These are phyloP conservation scores for Eremomyces bilateralis DNA, from an alignment of 495 filamentous ascomycete species.

Conservation along the genomic window DNA sequence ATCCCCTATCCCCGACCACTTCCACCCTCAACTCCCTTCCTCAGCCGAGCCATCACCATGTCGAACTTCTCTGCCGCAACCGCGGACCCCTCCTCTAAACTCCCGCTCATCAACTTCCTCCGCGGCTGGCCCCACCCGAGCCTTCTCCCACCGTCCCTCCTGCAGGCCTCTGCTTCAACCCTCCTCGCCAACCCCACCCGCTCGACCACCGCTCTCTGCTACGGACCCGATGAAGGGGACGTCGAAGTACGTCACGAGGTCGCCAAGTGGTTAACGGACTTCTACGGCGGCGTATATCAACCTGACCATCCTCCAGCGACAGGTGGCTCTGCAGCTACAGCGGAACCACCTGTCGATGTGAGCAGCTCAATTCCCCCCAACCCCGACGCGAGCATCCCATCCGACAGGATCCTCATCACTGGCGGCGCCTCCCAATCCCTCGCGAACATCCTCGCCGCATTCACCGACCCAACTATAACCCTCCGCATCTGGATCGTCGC, in stretches of 20 bases:
- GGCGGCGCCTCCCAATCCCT: slow-evolving; percentile 62
- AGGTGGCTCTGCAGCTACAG: not conserved
- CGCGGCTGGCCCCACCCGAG: slow-evolving; percentile 49
- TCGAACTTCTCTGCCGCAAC: no score
- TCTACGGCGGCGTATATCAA: no score
- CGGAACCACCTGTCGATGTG: no score
- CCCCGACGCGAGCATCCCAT: slow-evolving; percentile 1
- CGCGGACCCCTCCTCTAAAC: no score
- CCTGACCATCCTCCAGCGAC: slow-evolving; percentile 21
- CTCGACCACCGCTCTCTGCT: slow-evolving; percentile 37
- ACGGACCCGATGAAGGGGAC: slow-evolving; percentile 63
- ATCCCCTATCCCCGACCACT: no score
- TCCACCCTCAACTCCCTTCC: no score
- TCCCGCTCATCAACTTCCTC: slow-evolving; percentile 15
- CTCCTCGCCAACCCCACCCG: slow-evolving; percentile 37
- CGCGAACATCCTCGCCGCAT: slow-evolving; percentile 47
- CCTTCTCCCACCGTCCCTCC: slow-evolving; percentile 40
- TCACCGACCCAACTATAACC: slow-evolving; percentile 58
- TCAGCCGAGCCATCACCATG: no score
- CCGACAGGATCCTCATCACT: slow-evolving; percentile 55
- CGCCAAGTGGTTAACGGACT: slow-evolving; percentile 42
- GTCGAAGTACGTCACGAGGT: slow-evolving; percentile 38
- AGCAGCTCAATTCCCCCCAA: no score
- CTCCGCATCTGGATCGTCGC: slow-evolving; percentile 55
- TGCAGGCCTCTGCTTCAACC: slow-evolving; percentile 30